A percentile compares a stretch with the other conserved stretches of the same genome.
phyloP scores from a whole-genome alignment of 306 rosid species.

The Quercus cerris region DNA sequence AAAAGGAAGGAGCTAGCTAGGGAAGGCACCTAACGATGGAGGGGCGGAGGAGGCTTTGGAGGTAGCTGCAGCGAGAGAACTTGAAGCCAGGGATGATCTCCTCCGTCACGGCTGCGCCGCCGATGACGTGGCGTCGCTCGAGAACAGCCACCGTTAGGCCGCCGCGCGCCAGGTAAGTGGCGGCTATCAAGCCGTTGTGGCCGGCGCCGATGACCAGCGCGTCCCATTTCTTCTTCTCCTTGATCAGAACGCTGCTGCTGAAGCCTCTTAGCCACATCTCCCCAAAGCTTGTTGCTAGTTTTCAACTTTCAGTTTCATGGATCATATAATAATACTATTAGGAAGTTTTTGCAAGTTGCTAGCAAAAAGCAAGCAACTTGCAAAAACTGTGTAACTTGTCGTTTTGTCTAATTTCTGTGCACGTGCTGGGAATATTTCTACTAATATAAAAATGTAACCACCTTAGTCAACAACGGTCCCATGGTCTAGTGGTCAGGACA shows the following conservation, averaged over 20 bases:
- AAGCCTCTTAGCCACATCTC: conserved; percentile 74
- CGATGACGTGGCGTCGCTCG: conserved; percentile 83
- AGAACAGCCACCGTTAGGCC: conserved; percentile 88
- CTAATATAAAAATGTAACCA: background rate
- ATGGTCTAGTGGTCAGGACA: conserved; percentile 43
- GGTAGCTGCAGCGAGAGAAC: conserved; percentile 92
- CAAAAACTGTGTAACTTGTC: too few species aligned
- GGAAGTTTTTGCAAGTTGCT: too few species aligned
- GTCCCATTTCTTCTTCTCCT: conserved; percentile 72
- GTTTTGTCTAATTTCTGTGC: too few species aligned
- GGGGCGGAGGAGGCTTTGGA: conserved; percentile 89
- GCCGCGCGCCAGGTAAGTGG: conserved; percentile 90
- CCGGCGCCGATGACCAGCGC: conserved; percentile 86
- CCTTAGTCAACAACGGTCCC: background rate
- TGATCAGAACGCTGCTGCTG: conserved; percentile 18
- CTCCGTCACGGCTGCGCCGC: conserved; percentile 90
- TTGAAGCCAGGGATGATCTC: conserved; percentile 83
- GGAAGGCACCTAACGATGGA: conserved; percentile 52
- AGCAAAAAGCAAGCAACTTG: too few species aligned
- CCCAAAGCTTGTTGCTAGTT: too few species aligned
- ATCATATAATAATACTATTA: background rate
- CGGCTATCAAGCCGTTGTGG: conserved; percentile 91
- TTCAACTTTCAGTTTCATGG: background rate
- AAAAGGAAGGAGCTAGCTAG: background rate
- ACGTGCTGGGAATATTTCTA: too few species aligned